These are phyloP conservation scores for Cyberlindnera mycetangii DNA, from an alignment of 805 yeast genomes.

Conservation along the genomic window DNA sequence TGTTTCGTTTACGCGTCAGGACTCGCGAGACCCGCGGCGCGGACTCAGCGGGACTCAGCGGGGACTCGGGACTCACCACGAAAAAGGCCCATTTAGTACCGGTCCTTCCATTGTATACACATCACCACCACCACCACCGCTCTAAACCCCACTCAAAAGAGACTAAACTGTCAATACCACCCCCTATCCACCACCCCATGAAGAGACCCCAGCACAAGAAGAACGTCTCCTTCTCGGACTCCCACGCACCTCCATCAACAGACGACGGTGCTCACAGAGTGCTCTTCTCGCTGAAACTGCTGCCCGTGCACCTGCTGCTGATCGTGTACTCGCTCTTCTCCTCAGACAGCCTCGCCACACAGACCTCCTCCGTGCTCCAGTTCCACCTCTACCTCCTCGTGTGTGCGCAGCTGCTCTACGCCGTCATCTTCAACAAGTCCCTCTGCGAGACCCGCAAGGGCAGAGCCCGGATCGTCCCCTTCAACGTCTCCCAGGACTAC, in stretches of 20 bases:
- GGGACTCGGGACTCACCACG: no score
- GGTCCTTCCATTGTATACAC: no score
- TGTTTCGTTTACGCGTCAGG: background rate
- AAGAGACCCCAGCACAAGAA: constrained; percentile 16
- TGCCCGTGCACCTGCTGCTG: constrained; percentile 12
- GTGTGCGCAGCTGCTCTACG: constrained; percentile 6
- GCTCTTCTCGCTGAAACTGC: constrained; percentile 7
- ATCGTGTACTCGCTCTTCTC: constrained; percentile 10
- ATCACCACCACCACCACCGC: no score
- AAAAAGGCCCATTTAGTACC: no score
- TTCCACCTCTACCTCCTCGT: constrained; percentile 2
- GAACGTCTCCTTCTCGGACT: constrained; percentile 20
- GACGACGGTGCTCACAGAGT: constrained; percentile 6
- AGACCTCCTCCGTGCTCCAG: no score
- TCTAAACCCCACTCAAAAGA: no score
- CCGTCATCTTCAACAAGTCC: constrained; percentile 7
- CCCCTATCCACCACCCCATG: no score
- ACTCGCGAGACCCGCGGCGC: no score
- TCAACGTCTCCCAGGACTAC: constrained; percentile 7
- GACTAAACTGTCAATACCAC: no score
- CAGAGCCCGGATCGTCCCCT: constrained; percentile 6
- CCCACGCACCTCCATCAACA: background rate
- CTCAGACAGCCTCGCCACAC: no score
- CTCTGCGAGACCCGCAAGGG: constrained; percentile 10
- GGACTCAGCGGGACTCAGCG: no score